These are phyloP conservation scores for Xylariaceae sp. DNA, from an alignment of 2,329 filamentous ascomycete species.

Conservation along the genomic window DNA sequence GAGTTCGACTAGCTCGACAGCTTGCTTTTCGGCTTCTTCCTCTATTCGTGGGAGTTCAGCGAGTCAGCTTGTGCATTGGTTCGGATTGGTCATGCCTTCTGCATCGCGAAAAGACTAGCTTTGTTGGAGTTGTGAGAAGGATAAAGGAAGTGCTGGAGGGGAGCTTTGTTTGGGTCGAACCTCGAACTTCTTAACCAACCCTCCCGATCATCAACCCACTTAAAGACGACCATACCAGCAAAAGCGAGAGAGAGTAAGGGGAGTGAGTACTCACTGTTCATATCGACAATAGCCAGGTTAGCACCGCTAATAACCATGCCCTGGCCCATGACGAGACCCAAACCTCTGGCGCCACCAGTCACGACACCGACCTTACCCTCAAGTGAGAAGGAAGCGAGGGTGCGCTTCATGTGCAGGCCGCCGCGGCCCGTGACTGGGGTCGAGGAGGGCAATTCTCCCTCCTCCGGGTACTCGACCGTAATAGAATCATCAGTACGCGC, in stretches of 20 bases:
- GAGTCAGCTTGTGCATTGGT: conserved; percentile 24
- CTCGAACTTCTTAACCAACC: too few species aligned
- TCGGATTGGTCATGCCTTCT: not conserved
- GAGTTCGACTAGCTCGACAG: conserved; percentile 72
- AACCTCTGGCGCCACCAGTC: conserved; percentile 86
- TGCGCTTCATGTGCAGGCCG: conserved; percentile 83
- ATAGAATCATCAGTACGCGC: conserved; percentile 82
- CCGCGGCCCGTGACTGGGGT: conserved; percentile 76
- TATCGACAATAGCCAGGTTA: conserved; percentile 88
- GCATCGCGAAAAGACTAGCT: not conserved
- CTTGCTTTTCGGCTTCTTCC: conserved; percentile 82
- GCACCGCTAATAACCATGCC: conserved; percentile 87
- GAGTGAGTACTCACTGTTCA: conserved; percentile 72
- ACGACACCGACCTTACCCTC: conserved; percentile 84
- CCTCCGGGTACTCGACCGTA: conserved; percentile 77
- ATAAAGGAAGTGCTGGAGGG: too few species aligned
- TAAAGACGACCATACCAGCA: not conserved
- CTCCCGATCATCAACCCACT: too few species aligned
- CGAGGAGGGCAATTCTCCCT: conserved; percentile 73
- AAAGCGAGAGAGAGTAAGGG: not conserved
- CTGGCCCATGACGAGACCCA: conserved; percentile 93
- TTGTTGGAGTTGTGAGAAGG: too few species aligned
- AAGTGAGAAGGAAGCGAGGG: conserved; percentile 83
- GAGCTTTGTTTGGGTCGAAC: too few species aligned
- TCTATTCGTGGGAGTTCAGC: conserved; percentile 53